Base-by-base conservation (phyloP, 2,329 filamentous ascomycete species). In the Rutstroemia sydowiana region DNA sequence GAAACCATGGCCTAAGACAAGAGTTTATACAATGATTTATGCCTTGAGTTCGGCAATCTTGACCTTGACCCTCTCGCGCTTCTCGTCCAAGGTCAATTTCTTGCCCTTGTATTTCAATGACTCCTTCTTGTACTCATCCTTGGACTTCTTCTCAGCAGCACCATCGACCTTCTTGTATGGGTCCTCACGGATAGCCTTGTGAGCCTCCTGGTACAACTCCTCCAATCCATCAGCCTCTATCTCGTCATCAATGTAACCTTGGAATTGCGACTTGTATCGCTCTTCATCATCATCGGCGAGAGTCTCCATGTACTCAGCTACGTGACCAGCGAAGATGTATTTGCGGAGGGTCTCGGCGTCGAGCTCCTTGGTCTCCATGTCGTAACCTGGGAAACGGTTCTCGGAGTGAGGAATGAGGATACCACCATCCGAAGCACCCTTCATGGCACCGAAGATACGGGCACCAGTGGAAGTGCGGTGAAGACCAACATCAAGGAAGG, bases 291-390 rank as follows among this genome's bases (percentile, higher is more conserved):
- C 93, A 69, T 98, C 93, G 76, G 93, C 93, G 62, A 98, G 88
- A 55, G 87, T 93, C 86, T 98, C 93, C 93, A 98, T 98, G 85
- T 98, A 98, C 84, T 98, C 93, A 65, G 92, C 91, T 62, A 98
- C 88, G 84, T 98, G 93, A 58, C 93, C 92, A 70, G 82, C 93
- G 75, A 88, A 92, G 82, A 98, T 98, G 87, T 98, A 98, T 81
- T 91, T 95, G 82, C 92, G 90, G 71, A 98, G 88, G 64, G 83
- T 87, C 75, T 98, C 93, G 68, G 90, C 82, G 68, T 98, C 93
- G 68, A 98, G 88, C 83, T 97, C 92, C 87, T 98, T 91, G 74
- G 78, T 76, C 81, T 98, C 93, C 30, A 95, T 88, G 73, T 98
- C 93, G 85, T 79, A 98, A 69, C 93, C 93, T 68, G 93, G 93